Base-by-base conservation (phyloP, 2,329 filamentous ascomycete genomes). In the Macrophomina phaseolina region DNA sequence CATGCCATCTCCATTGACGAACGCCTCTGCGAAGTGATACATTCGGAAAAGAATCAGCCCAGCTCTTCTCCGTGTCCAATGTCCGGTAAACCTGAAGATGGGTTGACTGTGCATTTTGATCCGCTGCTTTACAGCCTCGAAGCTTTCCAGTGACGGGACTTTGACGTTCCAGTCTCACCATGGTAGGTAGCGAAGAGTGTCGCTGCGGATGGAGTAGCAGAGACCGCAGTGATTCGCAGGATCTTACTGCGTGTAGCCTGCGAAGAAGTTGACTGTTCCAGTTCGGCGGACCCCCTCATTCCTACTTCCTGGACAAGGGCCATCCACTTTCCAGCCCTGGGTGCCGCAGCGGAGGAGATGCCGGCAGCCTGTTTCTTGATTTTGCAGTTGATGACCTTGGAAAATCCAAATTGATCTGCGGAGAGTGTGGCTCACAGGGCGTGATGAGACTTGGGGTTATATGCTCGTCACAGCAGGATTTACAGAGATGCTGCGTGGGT, bases 41-140 rank as follows among this genome's bases (percentile, higher is more conserved):
- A 14, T 38, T n/a, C 9, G 16, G 4, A 23, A 16, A n/a, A 4
- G 12, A 12, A 42, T 23, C 5, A 23, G 34, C 23, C n/a, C 5
- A n/a, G 16, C 16, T 16, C 42, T 1, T n/a, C 5, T 45, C 42
- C 16, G 16, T 16, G 12, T 12, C 36, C 36, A 8, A 12, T 7
- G 36, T 38, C 11, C 48, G 23, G n/a, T 23, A n/a, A 14, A 45
- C 16, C 11, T 7, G 51, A 38, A 38, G 32, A 16, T 7, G n/a
- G 14, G 7, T 36, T 38, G 40, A 28, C 12, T 14, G 9, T 16
- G 28, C 30, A 28, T 14, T 48, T 38, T 40, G 9, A 16, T 9
- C 40, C 56, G 7, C 28, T 60, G 40, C 30, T 58, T 36, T 58
- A 58, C 53, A 58, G 45, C 36, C 53, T 46, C 18, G 55, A 58